Base-by-base conservation (phyloP, 2,329 filamentous ascomycete species). In the Microcyclosporella mali region DNA sequence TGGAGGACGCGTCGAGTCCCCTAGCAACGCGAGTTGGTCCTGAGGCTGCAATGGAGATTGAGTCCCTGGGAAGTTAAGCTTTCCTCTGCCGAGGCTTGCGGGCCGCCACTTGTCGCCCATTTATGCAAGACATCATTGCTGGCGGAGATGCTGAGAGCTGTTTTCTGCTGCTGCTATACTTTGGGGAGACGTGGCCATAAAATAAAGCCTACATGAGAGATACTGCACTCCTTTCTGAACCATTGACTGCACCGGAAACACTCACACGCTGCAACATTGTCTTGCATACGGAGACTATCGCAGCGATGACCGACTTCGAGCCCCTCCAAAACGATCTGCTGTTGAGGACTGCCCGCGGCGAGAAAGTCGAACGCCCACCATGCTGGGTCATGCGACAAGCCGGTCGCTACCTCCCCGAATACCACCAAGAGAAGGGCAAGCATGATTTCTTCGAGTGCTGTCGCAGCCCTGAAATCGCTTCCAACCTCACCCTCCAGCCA, bases 331-430 rank as follows among this genome's bases (percentile, higher is more conserved):
- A 98, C 68, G 90, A 98, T 63, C 73, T 97, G 57, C 75, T 98
- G 62, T 73, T 98, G 46, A 81, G 92, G 63, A 86, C 90, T 56
- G 92, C 92, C 54, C 80, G 85, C 77, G 92, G 90, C 65, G 78
- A 95, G 70, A 82, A 82, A 65, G 86, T 97, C 54, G 88, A 95
- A 69, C 82, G 92, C 52, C 85, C 92, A 49, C 92, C 92, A 45
- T 87, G 94, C 74, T 98, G 92, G 92, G 88, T 98, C 65, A 98
- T 98, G 92, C 85, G 92, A 69, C 92, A 98, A 81, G 92, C 92
- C 61, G 92, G 92, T 47, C 85, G 92, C 58, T 98, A 98, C 66
- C 85, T 98, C 16, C 92, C 90, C 51, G 92, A 98, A 68, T 98
- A 98, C 67, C 92, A 98, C 65, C 79, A 94, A 70, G 90, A 85